phyloP scores from a whole-genome alignment of 129 eudicot species.

The Pseudognaphalium luteoalbum region DNA sequence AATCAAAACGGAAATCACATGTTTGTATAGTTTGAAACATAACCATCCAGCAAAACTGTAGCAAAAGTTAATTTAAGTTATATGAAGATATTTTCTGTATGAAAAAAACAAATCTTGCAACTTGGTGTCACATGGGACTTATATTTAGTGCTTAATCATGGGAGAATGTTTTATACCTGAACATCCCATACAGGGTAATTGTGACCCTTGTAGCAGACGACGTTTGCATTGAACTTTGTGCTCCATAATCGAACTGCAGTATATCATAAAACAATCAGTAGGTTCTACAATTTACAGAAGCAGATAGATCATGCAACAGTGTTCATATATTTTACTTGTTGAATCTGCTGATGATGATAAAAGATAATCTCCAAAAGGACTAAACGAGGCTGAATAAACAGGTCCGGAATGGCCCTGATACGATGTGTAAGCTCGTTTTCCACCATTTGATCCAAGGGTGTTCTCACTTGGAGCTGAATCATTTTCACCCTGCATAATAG shows the following conservation, averaged over 20 bases:
- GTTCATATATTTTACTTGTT: slow-evolving; percentile 51
- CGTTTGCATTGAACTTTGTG: slow-evolving; percentile 88
- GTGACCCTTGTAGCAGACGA: slow-evolving; percentile 97
- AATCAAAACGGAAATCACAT: neutral
- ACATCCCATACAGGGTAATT: slow-evolving; percentile 99
- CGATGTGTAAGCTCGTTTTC: slow-evolving; percentile 71
- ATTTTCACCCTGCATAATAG: slow-evolving; percentile 61
- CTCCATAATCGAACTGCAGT: slow-evolving; percentile 93
- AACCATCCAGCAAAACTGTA: neutral
- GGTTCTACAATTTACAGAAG: neutral
- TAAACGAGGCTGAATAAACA: slow-evolving; percentile 79
- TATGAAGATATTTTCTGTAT: neutral
- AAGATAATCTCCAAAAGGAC: slow-evolving; percentile 92
- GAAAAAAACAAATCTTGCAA: neutral
- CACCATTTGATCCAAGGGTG: slow-evolving; percentile 46
- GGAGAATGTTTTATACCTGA: slow-evolving; percentile 49
- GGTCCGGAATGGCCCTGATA: slow-evolving; percentile 97
- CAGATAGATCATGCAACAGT: neutral
- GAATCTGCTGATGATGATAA: slow-evolving; percentile 98
- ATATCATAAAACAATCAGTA: slow-evolving; percentile 9
- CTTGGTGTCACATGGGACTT: neutral
- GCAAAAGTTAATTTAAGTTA: neutral
- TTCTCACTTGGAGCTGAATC: slow-evolving; percentile 52
- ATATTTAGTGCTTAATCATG: neutral
- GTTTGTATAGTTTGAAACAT: neutral